Conservation (phyloP, 768 basidiomycete species). For the Dioszegia crocea region DNA sequence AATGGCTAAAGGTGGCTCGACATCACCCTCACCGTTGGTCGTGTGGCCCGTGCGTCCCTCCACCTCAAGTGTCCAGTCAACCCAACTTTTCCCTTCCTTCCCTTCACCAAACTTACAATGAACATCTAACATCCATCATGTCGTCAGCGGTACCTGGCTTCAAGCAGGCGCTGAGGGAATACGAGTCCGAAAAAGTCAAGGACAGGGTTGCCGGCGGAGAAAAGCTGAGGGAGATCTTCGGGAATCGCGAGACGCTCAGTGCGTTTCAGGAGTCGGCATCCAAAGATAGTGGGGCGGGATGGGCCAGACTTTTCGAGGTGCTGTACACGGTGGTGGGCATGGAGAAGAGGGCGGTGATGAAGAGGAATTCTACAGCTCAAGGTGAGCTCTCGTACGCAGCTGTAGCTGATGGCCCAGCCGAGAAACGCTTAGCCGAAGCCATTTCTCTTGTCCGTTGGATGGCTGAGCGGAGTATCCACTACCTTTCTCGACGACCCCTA, state of each 20-base stretch:
- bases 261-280: conserved; percentile 54
- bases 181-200: conserved; percentile 58
- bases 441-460: conserved; percentile 69
- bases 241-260: conserved; percentile 52
- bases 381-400: conserved; percentile 13
- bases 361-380: conserved; percentile 47
- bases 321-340: conserved; percentile 63
- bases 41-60: background rate
- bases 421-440: conserved; percentile 61
- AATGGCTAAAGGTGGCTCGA: background rate
- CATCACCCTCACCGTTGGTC: background rate
- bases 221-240: conserved; percentile 46
- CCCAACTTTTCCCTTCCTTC: too few relatives aligned
- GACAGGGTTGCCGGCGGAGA: conserved; percentile 65
- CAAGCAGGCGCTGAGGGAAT: conserved; percentile 27
- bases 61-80: conserved; percentile 5
- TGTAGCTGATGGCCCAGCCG: conserved; percentile 54
- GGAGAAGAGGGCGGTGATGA: conserved; percentile 58
- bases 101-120: background rate
- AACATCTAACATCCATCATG: background rate
- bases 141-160: conserved; percentile 35
- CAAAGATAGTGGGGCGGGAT: conserved; percentile 48
- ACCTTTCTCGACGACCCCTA: conserved; percentile 59
- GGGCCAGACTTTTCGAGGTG: conserved; percentile 68
- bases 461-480: conserved; percentile 60